These are phyloP conservation scores for Hypoxylon rubiginosum DNA, from an alignment of 2,329 filamentous ascomycete genomes.

Conservation along the genomic window DNA sequence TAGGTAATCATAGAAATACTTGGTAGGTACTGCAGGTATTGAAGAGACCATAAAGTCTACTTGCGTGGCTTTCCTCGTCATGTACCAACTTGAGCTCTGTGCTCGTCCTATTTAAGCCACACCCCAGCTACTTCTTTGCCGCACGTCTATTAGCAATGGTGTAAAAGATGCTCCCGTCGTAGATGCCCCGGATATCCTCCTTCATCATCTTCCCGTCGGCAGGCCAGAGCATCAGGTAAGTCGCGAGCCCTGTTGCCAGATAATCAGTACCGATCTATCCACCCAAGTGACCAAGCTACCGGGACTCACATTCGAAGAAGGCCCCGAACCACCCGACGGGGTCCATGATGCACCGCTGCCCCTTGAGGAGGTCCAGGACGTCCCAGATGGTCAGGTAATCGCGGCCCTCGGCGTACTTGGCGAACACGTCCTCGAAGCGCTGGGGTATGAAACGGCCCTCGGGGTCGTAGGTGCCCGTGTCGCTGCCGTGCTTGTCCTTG, in stretches of 20 bases:
- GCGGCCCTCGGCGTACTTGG: slow-evolving; percentile 59
- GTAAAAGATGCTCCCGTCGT: slow-evolving; percentile 67
- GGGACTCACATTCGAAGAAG: slow-evolving; percentile 51
- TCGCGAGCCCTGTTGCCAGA: slow-evolving; percentile 47
- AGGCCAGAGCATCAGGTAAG: slow-evolving; percentile 67
- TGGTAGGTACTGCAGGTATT: too few relatives aligned
- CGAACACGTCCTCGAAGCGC: slow-evolving; percentile 65
- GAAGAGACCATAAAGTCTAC: too few relatives aligned
- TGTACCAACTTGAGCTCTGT: background rate
- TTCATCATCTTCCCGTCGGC: slow-evolving; percentile 68
- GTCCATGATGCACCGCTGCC: slow-evolving; percentile 58
- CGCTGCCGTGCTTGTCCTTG: slow-evolving; percentile 59
- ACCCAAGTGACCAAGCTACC: slow-evolving; percentile 51
- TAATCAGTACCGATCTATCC: background rate
- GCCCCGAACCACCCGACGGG: slow-evolving; percentile 55
- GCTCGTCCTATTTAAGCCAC: background rate
- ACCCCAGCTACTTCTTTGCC: slow-evolving; percentile 20
- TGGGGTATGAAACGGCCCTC: slow-evolving; percentile 64
- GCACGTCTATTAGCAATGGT: slow-evolving; percentile 51
- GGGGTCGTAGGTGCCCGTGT: slow-evolving; percentile 61
- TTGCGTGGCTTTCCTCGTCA: too few relatives aligned
- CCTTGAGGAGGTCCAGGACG: slow-evolving; percentile 54
- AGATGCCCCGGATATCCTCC: slow-evolving; percentile 67
- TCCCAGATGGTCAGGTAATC: slow-evolving; percentile 57
- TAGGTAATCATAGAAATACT: too few relatives aligned